Evolutionary conservation across 257 asterid genomes (phyloP), one percentile per base, ranked within the genome.

Genomic region (Fraxinus americana): DNA sequence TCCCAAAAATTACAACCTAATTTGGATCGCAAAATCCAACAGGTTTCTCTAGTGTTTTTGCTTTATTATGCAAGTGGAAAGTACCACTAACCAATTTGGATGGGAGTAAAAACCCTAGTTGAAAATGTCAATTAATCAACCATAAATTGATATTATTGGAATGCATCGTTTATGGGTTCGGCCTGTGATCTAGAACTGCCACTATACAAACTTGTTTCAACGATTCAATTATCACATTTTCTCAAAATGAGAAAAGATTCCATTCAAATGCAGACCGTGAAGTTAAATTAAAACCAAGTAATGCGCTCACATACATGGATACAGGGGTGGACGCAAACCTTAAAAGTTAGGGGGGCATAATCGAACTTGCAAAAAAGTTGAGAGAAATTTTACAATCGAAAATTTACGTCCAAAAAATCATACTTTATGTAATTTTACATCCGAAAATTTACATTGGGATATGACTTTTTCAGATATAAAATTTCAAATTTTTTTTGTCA

Each of bases 131-230:
- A 50, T 23, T 2, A 59, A 38, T 43, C 43, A 50, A 79, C 63
- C 19, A 17, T 39, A 79, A 73, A 50, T 30, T 79, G 75, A 59
- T 77, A 45, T 30, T 72, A 34, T 81, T 77, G 84, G 84, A 66
- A 89, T 91, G 94, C 52, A 67, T 80, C 78, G 57, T 13, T 80
- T 85, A 80, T 82, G 86, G 90, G 72, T 83, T 80, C 78, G 74
- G 75, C 72, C 45, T 84, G 0, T 76, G 84, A 54, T 85, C 86
- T n/a, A 81, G 77, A 61, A 80, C 45, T 43, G 54, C 78, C 66
- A 2, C 78, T 29, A 13, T 69, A 25, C 86, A 54, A 32, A 76
- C 73, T 35, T 71, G 0, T 30, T 16, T 21, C 72, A 61, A 67
- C 35, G 48, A 79, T 61, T 76, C 82, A 57, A 25, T 80, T 75